Percentiles rank a stretch among this genome's conserved stretches.
phyloP scores from a whole-genome alignment of 129 eudicot genomes.

The Chrysanthemum seticuspe region DNA sequence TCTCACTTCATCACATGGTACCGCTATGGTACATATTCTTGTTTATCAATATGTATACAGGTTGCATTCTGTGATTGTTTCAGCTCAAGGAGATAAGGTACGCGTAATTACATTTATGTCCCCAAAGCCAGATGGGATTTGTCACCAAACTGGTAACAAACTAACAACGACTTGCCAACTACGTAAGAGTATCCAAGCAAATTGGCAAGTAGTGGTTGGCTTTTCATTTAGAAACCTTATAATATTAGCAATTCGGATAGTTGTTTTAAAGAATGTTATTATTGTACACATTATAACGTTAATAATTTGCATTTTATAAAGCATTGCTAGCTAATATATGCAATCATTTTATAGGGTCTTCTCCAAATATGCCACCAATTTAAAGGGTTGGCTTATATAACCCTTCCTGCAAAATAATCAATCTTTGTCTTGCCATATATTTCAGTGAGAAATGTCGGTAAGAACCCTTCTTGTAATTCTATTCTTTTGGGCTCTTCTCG shows the following conservation, averaged over 20 bases:
- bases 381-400: neutral
- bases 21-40: too few relatives aligned
- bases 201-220: constrained; percentile 19
- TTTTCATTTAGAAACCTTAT: constrained; percentile 13
- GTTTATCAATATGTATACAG: too few relatives aligned
- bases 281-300: neutral
- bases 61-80: neutral
- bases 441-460: constrained; percentile 40
- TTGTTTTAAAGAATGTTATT: constrained; percentile 21
- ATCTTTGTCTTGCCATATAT: constrained; percentile 16
- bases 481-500: constrained; percentile 69
- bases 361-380: constrained; percentile 32
- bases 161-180: constrained; percentile 52
- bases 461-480: constrained; percentile 56
- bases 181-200: constrained; percentile 29
- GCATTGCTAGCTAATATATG: constrained; percentile 41
- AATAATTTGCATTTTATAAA: constrained; percentile 3
- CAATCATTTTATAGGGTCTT: constrained; percentile 23
- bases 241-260: constrained; percentile 26
- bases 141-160: neutral
- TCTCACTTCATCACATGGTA: too few relatives aligned
- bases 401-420: neutral
- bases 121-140: constrained; percentile 28
- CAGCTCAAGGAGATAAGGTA: neutral
- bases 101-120: too few relatives aligned